Conservation (phyloP, 768 basidiomycete species). For the Dendrothele bispora region DNA sequence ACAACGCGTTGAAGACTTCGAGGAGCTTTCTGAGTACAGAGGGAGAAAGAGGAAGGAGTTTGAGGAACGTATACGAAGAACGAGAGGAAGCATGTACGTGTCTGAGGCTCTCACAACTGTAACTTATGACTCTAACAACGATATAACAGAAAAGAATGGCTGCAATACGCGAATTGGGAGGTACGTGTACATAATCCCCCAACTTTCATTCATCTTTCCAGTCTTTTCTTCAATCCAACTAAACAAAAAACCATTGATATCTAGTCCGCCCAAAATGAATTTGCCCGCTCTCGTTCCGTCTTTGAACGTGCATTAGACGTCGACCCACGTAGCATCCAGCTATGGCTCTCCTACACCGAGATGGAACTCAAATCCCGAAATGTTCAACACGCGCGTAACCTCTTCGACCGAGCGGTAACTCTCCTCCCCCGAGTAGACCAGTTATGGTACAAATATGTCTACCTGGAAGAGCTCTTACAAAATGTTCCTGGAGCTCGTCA, state of each 20-base stretch:
- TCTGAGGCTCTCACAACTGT: neutral
- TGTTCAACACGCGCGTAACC: constrained; percentile 94
- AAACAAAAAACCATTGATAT: too few relatives aligned
- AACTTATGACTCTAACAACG: constrained; percentile 1
- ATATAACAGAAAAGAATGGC: constrained; percentile 73
- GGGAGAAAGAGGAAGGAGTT: constrained; percentile 93
- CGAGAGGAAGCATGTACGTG: constrained; percentile 71
- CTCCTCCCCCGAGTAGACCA: constrained; percentile 95
- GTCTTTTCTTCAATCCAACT: too few relatives aligned
- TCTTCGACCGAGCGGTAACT: constrained; percentile 96
- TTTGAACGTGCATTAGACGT: constrained; percentile 98
- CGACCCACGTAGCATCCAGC: constrained; percentile 82
- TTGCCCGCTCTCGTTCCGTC: constrained; percentile 89
- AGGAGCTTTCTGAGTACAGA: constrained; percentile 88
- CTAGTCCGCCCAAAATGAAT: constrained; percentile 98
- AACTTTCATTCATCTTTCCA: constrained; percentile 25
- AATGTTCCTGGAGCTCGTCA: constrained; percentile 96
- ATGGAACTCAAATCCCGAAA: constrained; percentile 99
- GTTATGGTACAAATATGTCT: constrained; percentile 99
- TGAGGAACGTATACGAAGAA: constrained; percentile 83
- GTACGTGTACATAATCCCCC: constrained; percentile 31
- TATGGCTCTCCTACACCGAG: constrained; percentile 95
- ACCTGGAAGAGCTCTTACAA: constrained; percentile 94
- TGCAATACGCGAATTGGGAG: constrained; percentile 87
- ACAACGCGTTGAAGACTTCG: constrained; percentile 95